Conservation (phyloP, 352 stramenopile species). For the Phytophthora pseudosyringae region DNA sequence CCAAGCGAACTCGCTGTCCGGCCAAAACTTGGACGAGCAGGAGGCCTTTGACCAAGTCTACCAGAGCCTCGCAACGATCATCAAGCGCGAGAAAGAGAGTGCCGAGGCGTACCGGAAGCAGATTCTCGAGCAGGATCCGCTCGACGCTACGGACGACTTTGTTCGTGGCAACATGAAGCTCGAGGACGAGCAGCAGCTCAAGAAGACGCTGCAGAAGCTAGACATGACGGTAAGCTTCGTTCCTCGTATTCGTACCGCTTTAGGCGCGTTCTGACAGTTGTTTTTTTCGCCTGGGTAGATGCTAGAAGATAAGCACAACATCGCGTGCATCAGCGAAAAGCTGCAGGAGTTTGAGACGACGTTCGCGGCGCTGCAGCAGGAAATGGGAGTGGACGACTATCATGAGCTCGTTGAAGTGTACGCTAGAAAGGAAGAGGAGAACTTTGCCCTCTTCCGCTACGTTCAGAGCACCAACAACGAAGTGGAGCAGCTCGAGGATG, state of each 20-base stretch:
- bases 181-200: conserved; percentile 79
- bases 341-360: conserved; percentile 79
- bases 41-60: conserved; percentile 80
- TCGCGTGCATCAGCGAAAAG: conserved; percentile 73
- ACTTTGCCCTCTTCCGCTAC: conserved; percentile 83
- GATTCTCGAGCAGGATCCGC: conserved; percentile 72
- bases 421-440: conserved; percentile 78
- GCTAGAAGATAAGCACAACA: conserved; percentile 70
- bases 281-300: conserved; percentile 42
- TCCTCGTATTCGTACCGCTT: not conserved
- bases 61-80: conserved; percentile 70
- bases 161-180: conserved; percentile 78
- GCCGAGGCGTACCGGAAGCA: conserved; percentile 82
- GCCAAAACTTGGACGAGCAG: conserved; percentile 79
- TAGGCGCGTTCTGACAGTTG: not conserved
- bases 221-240: conserved; percentile 53
- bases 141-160: conserved; percentile 75
- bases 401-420: conserved; percentile 68
- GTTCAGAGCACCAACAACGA: conserved; percentile 85
- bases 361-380: conserved; percentile 62
- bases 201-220: conserved; percentile 65
- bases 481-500: conserved; percentile 83
- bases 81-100: conserved; percentile 77
- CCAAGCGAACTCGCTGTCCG: conserved; percentile 70
- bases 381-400: conserved; percentile 72